Conservation (phyloP, 2,329 filamentous ascomycete species). For the Pseudonectria foliicola region DNA sequence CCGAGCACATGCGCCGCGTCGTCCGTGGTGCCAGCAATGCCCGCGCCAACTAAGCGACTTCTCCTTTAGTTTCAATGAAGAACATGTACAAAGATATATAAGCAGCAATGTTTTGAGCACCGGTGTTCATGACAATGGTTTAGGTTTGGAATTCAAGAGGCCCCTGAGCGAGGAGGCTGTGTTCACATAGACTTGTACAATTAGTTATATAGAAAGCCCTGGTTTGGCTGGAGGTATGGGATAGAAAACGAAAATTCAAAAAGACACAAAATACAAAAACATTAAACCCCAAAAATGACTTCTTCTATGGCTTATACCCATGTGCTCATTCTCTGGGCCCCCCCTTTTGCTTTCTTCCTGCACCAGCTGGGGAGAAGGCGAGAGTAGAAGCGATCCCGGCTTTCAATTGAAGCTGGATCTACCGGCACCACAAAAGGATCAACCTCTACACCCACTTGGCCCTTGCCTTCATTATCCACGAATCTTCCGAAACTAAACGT, state of each 20-base stretch:
- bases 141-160: neutral
- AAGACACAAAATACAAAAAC: too few species aligned
- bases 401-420: conserved; percentile 3
- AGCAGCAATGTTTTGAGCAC: neutral
- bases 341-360: too few species aligned
- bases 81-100: neutral
- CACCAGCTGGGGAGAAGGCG: neutral
- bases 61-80: too few species aligned
- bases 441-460: conserved; percentile 45
- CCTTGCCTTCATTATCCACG: conserved; percentile 37
- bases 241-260: too few species aligned
- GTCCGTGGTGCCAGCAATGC: conserved; percentile 14
- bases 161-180: too few species aligned
- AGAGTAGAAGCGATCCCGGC: neutral
- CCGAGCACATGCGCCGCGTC: conserved; percentile 23
- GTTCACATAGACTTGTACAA: too few species aligned
- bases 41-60: too few species aligned
- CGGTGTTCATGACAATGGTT: neutral
- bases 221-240: too few species aligned
- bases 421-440: conserved; percentile 34
- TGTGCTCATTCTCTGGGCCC: too few species aligned
- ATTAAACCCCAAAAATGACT: too few species aligned
- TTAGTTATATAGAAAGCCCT: too few species aligned
- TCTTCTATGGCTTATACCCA: too few species aligned
- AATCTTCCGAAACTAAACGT: conserved; percentile 44